Conservation (phyloP, 352 stramenopile species). For the Phytopythium mirpurense region DNA sequence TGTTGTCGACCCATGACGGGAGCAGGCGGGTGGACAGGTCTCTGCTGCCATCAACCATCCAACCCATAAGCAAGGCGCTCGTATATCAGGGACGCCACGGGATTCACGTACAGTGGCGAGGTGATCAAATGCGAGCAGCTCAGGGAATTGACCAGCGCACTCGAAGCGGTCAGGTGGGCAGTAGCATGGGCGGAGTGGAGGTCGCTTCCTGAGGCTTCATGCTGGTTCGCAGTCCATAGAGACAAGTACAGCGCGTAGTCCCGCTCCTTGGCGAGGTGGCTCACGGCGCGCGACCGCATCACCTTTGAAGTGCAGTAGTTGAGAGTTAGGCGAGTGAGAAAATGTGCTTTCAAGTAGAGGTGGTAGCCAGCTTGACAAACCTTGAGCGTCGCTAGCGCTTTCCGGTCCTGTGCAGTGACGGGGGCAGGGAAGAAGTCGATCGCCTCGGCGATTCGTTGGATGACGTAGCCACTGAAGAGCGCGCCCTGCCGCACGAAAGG, state of each 20-base stretch:
- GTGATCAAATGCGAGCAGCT: not conserved
- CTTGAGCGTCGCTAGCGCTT: constrained; percentile 58
- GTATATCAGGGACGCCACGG: not conserved
- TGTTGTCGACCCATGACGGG: constrained; percentile 35
- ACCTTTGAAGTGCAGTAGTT: too few relatives aligned
- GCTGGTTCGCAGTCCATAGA: constrained; percentile 24
- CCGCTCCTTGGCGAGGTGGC: constrained; percentile 54
- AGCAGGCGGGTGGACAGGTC: constrained; percentile 29
- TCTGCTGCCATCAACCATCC: constrained; percentile 10
- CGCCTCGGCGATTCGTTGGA: constrained; percentile 32
- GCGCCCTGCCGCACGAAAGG: constrained; percentile 69
- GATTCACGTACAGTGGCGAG: not conserved
- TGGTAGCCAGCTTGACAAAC: constrained; percentile 16
- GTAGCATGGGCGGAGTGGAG: not conserved
- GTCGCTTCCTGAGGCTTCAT: not conserved
- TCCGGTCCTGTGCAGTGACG: constrained; percentile 37
- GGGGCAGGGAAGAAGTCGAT: constrained; percentile 34
- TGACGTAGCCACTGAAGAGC: constrained; percentile 48
- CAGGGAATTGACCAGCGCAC: not conserved
- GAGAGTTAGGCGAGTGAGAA: too few relatives aligned
- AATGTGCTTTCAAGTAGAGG: too few relatives aligned
- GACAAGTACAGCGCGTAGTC: constrained; percentile 64
- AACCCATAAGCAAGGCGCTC: not conserved
- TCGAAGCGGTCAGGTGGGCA: not conserved
- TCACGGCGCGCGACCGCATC: constrained; percentile 53